Base-by-base conservation (phyloP, 73 alveolate genomes). In the Paramecium sexaurelia region DNA sequence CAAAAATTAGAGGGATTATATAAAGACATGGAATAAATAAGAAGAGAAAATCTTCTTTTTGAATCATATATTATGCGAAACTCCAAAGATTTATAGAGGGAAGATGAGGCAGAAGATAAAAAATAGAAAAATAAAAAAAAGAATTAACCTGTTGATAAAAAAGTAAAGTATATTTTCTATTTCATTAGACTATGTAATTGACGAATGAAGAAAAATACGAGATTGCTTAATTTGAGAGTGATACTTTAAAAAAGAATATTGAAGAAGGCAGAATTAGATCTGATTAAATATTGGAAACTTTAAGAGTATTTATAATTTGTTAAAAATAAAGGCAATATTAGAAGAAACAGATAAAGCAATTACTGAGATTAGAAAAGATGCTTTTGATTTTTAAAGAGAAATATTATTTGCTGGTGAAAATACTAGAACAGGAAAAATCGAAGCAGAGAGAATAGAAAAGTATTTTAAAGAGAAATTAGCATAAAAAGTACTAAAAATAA, bases 331-430 rank as follows among this genome's bases (percentile, higher is more conserved):
- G 94, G 99, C 99, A 66, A 96, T 96, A 22, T 93, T 96, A 24
- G 99, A 96, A 69, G 99, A 97, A 75, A 96, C 98, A 47, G 99
- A 96, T 93, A 85, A 95, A 57, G 82, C 96, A 29, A 96, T 96
- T 47, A 97, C 99, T 32, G 99, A 96, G 85, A 96, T 96, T 55
- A 92, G 97, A 56, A 94, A 96, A 57, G 99, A 96, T 75, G 99
- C 99, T 0, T 96, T 95, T 85, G 99, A 96, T 71, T 96, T 96
- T 71, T 94, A 97, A 67, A 85, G 99, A 51, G 96, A 93, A 37
- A 95, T 96, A 84, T 69, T 96, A 75, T 85, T 95, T 19, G 98
- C 97, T 22, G 96, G 98, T 7, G 99, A 96, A 85, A 96, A 96
- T 84, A 95, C 97, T 5, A 92, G 98, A 67, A 96, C 99, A 36